Percentiles rank a stretch among this genome's conserved stretches.
Conservation (phyloP, 805 yeast species). For the Kodamaea lidongshanica region DNA sequence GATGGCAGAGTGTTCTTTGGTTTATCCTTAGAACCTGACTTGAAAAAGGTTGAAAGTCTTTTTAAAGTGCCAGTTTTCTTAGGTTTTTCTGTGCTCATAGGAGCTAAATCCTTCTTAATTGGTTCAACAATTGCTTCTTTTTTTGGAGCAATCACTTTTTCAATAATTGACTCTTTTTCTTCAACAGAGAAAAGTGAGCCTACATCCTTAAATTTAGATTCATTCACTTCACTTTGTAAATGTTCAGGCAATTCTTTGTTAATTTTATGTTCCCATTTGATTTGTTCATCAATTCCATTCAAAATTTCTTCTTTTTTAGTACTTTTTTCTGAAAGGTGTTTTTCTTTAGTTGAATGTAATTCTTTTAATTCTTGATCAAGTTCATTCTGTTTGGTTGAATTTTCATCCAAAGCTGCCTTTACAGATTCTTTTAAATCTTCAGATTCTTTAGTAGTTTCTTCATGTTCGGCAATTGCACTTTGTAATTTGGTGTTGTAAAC, state of each 20-base stretch:
- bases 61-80: constrained; percentile 14
- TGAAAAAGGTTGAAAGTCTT: constrained; percentile 18
- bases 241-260: constrained; percentile 50
- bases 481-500: constrained; percentile 27
- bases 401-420: constrained; percentile 20
- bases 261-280: constrained; percentile 44
- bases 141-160: constrained; percentile 10
- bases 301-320: constrained; percentile 30
- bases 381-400: constrained; percentile 24
- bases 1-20: constrained; percentile 3
- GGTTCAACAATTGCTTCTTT: constrained; percentile 5
- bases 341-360: constrained; percentile 35
- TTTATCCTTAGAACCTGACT: constrained; percentile 6
- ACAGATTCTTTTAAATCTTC: constrained; percentile 26
- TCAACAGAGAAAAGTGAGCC: constrained; percentile 35
- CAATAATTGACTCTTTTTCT: constrained; percentile 11
- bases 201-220: constrained; percentile 31
- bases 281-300: constrained; percentile 24
- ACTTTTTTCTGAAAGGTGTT: constrained; percentile 30
- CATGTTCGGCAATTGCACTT: constrained; percentile 31
- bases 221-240: constrained; percentile 33
- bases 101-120: constrained; percentile 1
- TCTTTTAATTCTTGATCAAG: constrained; percentile 40
- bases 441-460: constrained; percentile 33
- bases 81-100: not conserved